Conservation (phyloP, 2,329 filamentous ascomycete species). For the Dendrostoma leiphaemia region DNA sequence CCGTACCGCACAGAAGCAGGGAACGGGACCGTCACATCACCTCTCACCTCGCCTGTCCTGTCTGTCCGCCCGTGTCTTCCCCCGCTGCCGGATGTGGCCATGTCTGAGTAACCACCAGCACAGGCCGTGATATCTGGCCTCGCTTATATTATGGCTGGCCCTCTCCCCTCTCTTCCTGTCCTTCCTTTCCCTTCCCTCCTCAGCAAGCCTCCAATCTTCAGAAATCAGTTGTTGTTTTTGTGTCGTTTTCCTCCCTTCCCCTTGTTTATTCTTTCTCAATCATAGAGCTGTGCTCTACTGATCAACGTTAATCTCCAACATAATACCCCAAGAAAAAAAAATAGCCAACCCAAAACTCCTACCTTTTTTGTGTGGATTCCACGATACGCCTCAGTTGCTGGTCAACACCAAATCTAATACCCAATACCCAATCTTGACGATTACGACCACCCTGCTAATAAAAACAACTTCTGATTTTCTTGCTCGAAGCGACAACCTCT, state of each 20-base stretch:
- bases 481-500: conserved; percentile 44
- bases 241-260: conserved; percentile 35
- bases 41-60: conserved; percentile 5
- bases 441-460: conserved; percentile 38
- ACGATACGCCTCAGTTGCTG: conserved; percentile 41
- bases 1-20: no score
- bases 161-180: conserved; percentile 34
- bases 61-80: no score
- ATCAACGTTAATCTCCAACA: conserved; percentile 22
- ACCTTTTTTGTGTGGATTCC: conserved; percentile 27
- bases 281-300: conserved; percentile 36
- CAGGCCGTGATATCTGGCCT: conserved; percentile 31
- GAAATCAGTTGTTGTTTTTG: conserved; percentile 51
- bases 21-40: conserved; percentile 24
- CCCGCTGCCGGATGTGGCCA: conserved; percentile 12
- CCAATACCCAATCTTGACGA: conserved; percentile 29
- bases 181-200: conserved; percentile 45
- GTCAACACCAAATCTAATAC: conserved; percentile 42
- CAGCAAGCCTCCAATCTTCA: conserved; percentile 63
- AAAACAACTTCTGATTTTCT: conserved; percentile 52
- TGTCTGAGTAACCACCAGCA: conserved; percentile 23
- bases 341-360: conserved; percentile 32
- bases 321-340: conserved; percentile 13
- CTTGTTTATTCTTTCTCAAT: conserved; percentile 23
- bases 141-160: conserved; percentile 39